Evolutionary conservation across 176 grass and related monocot species (phyloP), one percentile per base, ranked within the genome.

Genomic region (Musa troglodytarum): DNA sequence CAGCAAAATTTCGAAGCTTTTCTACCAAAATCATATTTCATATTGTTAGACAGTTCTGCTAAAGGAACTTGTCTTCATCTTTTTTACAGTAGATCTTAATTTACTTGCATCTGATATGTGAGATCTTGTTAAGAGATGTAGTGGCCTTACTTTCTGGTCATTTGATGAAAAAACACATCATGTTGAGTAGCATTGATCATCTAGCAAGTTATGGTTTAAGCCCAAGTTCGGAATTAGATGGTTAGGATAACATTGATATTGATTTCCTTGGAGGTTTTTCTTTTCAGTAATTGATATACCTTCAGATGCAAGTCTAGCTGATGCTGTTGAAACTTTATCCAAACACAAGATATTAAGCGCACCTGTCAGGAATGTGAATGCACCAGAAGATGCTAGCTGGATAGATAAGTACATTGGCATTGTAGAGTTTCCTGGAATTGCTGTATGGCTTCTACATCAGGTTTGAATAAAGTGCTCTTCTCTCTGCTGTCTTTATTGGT

Each of bases 391-490:
- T 77, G 90, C 90, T 63, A 98, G 80, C 77, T 98, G 94, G 94
- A 93, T 98, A 73, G 94, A 98, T 74, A 89, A 85, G 81, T 98
- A 98, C 72, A 93, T 98, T 15, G 88, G 90, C 24, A 93, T 98
- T 78, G 84, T 98, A 43, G 94, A 98, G 72, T 98, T 98, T 74
- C 84, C 86, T 65, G 94, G 90, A 71, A 83, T 98, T 87, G 82
- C 90, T 4, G 88, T 98, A 82, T 98, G 94, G 94, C 78, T 98
- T 65, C 88, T 98, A 64, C 79, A 88, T 87, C 94, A 98, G 94
- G 94, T 98, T 78, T 25, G 66, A 75, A 80, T 16, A 52, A 51
- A 79, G 10, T 34, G 2, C 7, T 43, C 20, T 21, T 49, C 9
- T 19, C 8, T 50, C 28, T 9, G 9, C 1, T 69, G 28, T 69